A percentile compares a stretch with the other conserved stretches of the same genome.
Conservation (phyloP, 805 yeast genomes). For the Metschnikowia santaceciliae region DNA sequence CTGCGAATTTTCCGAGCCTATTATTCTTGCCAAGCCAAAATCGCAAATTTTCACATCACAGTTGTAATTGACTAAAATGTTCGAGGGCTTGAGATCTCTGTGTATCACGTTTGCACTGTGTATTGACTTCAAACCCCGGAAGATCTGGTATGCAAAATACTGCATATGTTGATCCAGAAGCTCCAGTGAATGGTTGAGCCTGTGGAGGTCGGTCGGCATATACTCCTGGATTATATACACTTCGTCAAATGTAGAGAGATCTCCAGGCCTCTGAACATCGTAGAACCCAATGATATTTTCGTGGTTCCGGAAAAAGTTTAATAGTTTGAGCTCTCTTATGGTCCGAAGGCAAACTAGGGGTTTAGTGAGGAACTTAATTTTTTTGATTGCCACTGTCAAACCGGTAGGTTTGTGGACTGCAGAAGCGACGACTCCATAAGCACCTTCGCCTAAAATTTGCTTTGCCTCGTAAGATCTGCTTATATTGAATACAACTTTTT, state of each 20-base stretch:
- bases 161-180: slow-evolving; percentile 66
- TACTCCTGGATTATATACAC: slow-evolving; percentile 73
- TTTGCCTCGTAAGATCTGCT: slow-evolving; percentile 57
- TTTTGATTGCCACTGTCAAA: slow-evolving; percentile 70
- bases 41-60: slow-evolving; percentile 78
- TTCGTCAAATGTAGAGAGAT: slow-evolving; percentile 59
- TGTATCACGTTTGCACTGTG: slow-evolving; percentile 74
- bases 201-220: slow-evolving; percentile 72
- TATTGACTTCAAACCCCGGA: slow-evolving; percentile 65
- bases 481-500: slow-evolving; percentile 49
- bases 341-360: slow-evolving; percentile 67
- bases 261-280: slow-evolving; percentile 62
- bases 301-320: slow-evolving; percentile 61
- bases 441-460: slow-evolving; percentile 72
- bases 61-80: slow-evolving; percentile 59
- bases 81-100: slow-evolving; percentile 74
- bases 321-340: slow-evolving; percentile 61
- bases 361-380: slow-evolving; percentile 66
- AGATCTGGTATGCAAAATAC: slow-evolving; percentile 64
- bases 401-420: slow-evolving; percentile 62
- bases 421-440: slow-evolving; percentile 74
- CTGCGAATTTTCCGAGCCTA: slow-evolving; percentile 38
- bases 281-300: slow-evolving; percentile 66
- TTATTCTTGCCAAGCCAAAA: slow-evolving; percentile 65
- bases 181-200: slow-evolving; percentile 53